Base-by-base conservation (phyloP, 768 basidiomycete species). In the Leucosporidium scottii region DNA sequence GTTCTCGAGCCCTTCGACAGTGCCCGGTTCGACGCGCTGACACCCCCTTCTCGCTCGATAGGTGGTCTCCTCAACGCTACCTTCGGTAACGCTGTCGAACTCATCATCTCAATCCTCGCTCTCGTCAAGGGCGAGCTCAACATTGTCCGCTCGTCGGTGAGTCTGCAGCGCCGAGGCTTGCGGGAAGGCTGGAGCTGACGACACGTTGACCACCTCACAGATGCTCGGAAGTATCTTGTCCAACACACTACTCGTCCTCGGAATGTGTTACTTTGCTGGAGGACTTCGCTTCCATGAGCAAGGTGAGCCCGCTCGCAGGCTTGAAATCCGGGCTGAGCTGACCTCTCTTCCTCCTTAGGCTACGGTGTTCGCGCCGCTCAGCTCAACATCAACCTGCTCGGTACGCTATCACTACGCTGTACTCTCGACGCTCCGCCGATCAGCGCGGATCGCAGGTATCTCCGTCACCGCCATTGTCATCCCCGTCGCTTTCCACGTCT, bases 181-280 rank as follows among this genome's bases (percentile, higher is more conserved):
- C 39, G 39, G 15, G 8, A 44, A 9, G 39, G 13, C 15, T 44
- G 7, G 15, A 44, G 39, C 39, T 44, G 39, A 44, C 13, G 8
- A 34, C 39, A n/a, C 39, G 39, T 15, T 44, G 10, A 34, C 5
- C 4, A 7, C 20, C 63, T 76, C 86, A 0, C 85, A 89, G 15
- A 80, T 92, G 64, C 83, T 93, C 65, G 91, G 91, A 1, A 86
- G 87, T 1, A 90, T 93, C 77, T 79, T 93, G 21, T 88, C 86
- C 74, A 91, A 90, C 78, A 80, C 89, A n/a, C 58, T 91, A 44
- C 82, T 93, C 59, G 86, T 92, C 23, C 82, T 91, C 39, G 67
- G 67, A 21, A 60, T 64, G 28, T 47, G 63, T 13, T 44, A 44
- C 39, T 44, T 44, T 15, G 39, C 39, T 44, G 39, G 39, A 44